Evolutionary conservation across 345 rosid genomes (phyloP), one percentile per base, ranked within the genome.

Genomic region (Capsella bursapastoris): DNA sequence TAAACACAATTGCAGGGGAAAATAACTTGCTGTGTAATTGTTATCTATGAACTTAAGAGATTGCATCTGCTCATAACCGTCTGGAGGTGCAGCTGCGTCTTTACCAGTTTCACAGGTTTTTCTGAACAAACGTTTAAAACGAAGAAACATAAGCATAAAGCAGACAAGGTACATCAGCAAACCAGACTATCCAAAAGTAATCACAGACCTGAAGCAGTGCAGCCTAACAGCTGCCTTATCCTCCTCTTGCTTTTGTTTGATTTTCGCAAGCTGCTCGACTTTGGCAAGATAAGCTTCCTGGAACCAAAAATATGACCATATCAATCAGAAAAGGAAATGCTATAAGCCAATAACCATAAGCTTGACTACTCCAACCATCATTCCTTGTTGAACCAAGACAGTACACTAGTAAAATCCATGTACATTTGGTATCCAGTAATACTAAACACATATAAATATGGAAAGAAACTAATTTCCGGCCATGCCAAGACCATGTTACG

Each of bases 241-340:
- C 80, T 92, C 87, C 60, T 89, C 92, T 82, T 95, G 97, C 86
- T 82, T 86, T 75, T 82, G 82, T 81, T 90, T 95, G 70, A 95
- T 80, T 62, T 80, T 83, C 28, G 89, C 87, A 61, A 89, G 72
- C 59, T 85, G 80, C 77, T 88, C 86, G 49, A 89, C 88, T 82
- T 83, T 92, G 55, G 55, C 74, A 29, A 86, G 70, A 75, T 80
- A 84, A 55, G 71, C 40, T 29, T 80, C 87, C 96, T 91, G 77
- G 70, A 77, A 47, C 76, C 73, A 27, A 83, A 81, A 7, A 66
- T 3, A 3, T 11, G 47, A 28, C 25, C 10, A 28, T 31, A 15
- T 34, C 28, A 70, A 37, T 55, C 28, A 43, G 15, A 45, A 76
- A 53, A 59, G 9, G 0, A 40, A 29, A 32, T 45, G 43, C 49